Evolutionary conservation across 495 filamentous ascomycete genomes (phyloP), one percentile per base, ranked within the genome.

Genomic region (Aspergillus nidulans): DNA sequence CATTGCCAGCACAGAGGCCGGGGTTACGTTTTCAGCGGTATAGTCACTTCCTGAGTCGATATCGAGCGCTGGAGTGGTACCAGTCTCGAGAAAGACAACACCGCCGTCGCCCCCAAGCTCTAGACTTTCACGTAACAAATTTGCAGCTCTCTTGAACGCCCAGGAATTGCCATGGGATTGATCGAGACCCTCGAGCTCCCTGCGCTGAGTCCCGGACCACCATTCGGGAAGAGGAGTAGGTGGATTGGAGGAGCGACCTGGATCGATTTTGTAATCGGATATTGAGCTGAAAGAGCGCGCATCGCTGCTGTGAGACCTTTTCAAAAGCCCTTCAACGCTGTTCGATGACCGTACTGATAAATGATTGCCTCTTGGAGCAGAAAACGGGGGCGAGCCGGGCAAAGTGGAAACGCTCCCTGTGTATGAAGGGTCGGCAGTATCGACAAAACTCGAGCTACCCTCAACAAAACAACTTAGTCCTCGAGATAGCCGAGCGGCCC

Each of bases 391-490:
- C 4, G 69, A 65, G 7, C 58, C 55, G 10, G 68, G 69, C 4
- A 28, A 45, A 7, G 57, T 54, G 0, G 55, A 54, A 20, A 48
- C 54, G 38, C 67, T 73, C 16, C 61, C 57, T 2, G 66, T 54
- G 15, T 62, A 62, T 0, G 70, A 69, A 1, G 55, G 57, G 38
- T 69, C 62, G 1, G 56, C 32, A n/a, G 61, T 62, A 19, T 76
- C 69, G 19, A 75, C 65, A 16, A 77, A 74, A 47, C 70, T 76
- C 10, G 72, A 75, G 56, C 72, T 75, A 7, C 74, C 74, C 52
- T 87, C 83, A 1, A 86, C 82, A 63, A 88, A 88, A 39, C 73
- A 80, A 34, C 82, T 84, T 34, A 89, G 63, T 6, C 84, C 83
- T 13, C 74, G 71, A 12, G 83, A 82, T 63, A 88, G 76, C 18